These are phyloP conservation scores for Lactarius evosmus DNA, from an alignment of 768 basidiomycete species.

Conservation along the genomic window DNA sequence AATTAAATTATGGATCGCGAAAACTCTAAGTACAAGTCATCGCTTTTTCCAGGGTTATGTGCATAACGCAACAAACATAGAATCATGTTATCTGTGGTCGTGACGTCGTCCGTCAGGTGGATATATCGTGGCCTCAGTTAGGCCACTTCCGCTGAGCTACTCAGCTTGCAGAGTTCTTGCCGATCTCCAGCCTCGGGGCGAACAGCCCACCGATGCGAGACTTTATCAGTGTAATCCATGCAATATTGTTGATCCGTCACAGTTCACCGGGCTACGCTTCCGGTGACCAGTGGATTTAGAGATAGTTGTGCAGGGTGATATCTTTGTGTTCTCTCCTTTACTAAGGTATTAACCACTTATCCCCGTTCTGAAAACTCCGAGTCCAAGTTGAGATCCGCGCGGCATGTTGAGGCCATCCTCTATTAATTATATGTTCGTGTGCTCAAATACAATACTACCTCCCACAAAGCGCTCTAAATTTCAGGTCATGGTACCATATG, in stretches of 20 bases:
- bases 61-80: too few relatives aligned
- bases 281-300: too few relatives aligned
- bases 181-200: slow-evolving; percentile 3
- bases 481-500: not conserved
- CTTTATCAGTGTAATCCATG: not conserved
- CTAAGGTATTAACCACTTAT: not conserved
- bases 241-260: not conserved
- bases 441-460: too few relatives aligned
- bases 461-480: not conserved
- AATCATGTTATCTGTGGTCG: too few relatives aligned
- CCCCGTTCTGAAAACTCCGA: not conserved
- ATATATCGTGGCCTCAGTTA: not conserved
- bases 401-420: not conserved
- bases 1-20: too few relatives aligned
- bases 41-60: too few relatives aligned
- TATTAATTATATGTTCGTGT: not conserved
- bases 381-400: not conserved
- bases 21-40: too few relatives aligned
- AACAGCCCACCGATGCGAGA: not conserved
- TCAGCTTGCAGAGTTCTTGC: not conserved
- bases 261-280: not conserved
- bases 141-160: not conserved
- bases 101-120: not conserved
- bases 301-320: not conserved
- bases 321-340: not conserved